Percentiles rank a stretch among this genome's conserved stretches.
phyloP scores from a whole-genome alignment of 106 monocot genomes.

The Dendrobium officinale region DNA sequence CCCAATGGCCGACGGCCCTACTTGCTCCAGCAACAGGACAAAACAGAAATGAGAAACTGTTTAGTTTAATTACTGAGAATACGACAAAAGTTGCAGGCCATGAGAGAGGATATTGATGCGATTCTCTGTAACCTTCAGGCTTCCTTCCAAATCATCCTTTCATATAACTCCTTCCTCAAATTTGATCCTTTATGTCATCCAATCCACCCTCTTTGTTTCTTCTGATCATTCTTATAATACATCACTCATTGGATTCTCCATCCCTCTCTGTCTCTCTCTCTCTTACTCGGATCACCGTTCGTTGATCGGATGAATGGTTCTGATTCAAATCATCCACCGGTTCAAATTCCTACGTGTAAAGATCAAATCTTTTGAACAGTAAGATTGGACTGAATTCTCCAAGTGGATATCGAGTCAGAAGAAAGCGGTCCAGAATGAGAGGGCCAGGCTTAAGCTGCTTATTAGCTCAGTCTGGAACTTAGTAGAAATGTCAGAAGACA shows the following conservation, averaged over 20 bases:
- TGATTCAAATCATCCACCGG: neutral
- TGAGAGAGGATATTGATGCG: neutral
- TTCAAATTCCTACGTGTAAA: neutral
- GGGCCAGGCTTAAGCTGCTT: too few species aligned
- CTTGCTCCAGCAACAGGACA: neutral
- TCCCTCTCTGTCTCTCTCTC: neutral
- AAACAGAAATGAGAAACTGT: neutral
- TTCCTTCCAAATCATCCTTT: constrained; percentile 2
- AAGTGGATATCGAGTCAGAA: too few species aligned
- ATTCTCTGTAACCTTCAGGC: constrained; percentile 1
- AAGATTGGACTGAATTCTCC: too few species aligned
- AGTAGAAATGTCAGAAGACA: too few species aligned
- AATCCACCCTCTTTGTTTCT: neutral
- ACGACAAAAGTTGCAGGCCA: neutral
- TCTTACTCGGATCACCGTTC: neutral
- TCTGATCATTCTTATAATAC: neutral
- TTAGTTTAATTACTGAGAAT: neutral
- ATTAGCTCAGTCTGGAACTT: too few species aligned
- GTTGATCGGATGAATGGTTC: neutral
- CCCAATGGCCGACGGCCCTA: neutral
- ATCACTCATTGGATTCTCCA: neutral
- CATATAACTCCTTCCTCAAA: neutral
- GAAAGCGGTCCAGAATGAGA: too few species aligned
- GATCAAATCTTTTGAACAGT: neutral
- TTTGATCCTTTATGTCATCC: neutral